Evolutionary conservation across 2,329 filamentous ascomycete species (phyloP).

Genomic region (Talaromyces pinophilus): DNA sequence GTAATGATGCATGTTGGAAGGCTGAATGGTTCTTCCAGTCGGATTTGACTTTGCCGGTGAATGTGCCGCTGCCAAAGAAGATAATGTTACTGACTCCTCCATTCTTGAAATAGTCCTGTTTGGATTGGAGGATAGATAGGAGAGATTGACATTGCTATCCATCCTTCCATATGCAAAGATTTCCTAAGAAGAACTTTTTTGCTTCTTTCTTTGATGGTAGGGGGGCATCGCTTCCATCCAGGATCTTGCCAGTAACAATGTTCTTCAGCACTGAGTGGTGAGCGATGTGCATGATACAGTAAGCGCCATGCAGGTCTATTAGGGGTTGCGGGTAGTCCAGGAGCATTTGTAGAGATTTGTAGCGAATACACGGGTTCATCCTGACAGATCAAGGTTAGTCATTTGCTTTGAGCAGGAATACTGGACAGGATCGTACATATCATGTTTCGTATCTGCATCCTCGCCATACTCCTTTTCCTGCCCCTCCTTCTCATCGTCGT

Average conservation of each 20-base stretch:
- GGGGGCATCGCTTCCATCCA: neutral
- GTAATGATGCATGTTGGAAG: slow-evolving; percentile 7
- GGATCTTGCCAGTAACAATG: neutral
- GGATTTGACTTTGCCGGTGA: neutral
- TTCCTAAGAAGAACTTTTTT: neutral
- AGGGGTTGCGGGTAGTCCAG: no score
- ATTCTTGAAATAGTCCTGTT: neutral
- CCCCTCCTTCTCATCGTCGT: no score
- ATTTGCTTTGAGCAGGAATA: no score
- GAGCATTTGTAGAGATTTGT: no score
- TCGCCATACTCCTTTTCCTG: no score
- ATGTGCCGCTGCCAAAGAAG: slow-evolving; percentile 1
- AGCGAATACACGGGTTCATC: no score
- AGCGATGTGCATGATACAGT: no score
- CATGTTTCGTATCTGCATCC: no score
- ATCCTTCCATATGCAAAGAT: neutral
- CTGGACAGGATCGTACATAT: no score
- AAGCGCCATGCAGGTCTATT: no score
- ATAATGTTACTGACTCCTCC: neutral
- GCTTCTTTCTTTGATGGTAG: neutral
- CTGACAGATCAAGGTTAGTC: no score
- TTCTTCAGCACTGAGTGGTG: neutral
- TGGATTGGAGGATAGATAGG: neutral
- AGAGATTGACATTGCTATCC: neutral
- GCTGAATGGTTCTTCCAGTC: neutral